Conservation (phyloP, 495 filamentous ascomycete species). For the Penicillium paradoxum region DNA sequence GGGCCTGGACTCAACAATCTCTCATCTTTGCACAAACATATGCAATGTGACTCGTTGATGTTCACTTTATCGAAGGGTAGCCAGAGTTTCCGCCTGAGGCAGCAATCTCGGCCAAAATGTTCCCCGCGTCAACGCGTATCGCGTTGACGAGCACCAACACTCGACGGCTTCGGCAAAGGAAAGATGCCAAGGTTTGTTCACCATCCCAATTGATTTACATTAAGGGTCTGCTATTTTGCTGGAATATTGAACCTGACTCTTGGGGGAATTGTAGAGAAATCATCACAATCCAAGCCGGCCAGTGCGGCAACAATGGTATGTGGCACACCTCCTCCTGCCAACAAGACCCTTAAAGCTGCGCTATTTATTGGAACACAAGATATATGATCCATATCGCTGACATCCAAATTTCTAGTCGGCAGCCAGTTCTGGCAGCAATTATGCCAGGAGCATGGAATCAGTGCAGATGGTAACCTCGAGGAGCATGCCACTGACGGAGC, state of each 20-base stretch:
- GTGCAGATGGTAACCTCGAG: conserved; percentile 91
- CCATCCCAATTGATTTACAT: neutral
- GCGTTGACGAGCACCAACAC: conserved; percentile 31
- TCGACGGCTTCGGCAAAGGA: conserved; percentile 19
- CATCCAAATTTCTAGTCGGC: conserved; percentile 55
- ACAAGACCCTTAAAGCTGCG: conserved; percentile 8
- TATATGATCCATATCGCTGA: conserved; percentile 4
- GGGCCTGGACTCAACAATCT: neutral
- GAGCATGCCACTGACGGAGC: conserved; percentile 87
- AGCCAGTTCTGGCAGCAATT: conserved; percentile 97
- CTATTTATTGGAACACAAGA: neutral
- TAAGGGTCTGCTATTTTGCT: no score
- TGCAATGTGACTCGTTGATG: conserved; percentile 8
- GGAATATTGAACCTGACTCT: neutral
- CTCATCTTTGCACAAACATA: neutral
- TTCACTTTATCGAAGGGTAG: conserved; percentile 1
- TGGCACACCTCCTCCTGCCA: conserved; percentile 13
- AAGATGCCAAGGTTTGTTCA: conserved; percentile 44
- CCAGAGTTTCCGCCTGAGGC: conserved; percentile 29
- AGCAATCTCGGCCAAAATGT: conserved; percentile 19
- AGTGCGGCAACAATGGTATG: conserved; percentile 98
- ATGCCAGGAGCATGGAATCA: conserved; percentile 96
- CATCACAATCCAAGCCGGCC: conserved; percentile 97
- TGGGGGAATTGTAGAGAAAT: conserved; percentile 70
- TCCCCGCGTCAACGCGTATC: conserved; percentile 39